Percentiles rank a stretch among this genome's conserved stretches.
Evolutionary conservation across 2,329 filamentous ascomycete genomes (phyloP).

Genomic region (Talaromyces sp.): DNA sequence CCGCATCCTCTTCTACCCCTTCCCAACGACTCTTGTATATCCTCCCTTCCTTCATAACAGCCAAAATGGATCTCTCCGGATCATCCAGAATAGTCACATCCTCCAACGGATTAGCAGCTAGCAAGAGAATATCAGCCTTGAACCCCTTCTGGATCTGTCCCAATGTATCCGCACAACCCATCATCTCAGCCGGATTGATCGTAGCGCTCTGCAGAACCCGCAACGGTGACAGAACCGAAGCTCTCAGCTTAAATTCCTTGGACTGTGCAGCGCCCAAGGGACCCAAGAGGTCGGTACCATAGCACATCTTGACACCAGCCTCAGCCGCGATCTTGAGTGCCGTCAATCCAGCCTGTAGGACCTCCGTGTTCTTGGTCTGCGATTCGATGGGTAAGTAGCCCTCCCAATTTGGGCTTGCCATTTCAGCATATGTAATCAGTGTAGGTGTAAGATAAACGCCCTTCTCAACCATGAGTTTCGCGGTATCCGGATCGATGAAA

Average conservation of each 20-base stretch:
- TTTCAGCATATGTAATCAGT: slow-evolving; percentile 51
- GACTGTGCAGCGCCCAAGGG: slow-evolving; percentile 50
- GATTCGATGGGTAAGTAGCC: slow-evolving; percentile 32
- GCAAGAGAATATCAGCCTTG: slow-evolving; percentile 52
- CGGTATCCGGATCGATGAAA: slow-evolving; percentile 43
- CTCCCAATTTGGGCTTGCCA: slow-evolving; percentile 41
- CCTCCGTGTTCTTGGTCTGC: slow-evolving; percentile 51
- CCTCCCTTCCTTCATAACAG: slow-evolving; percentile 55
- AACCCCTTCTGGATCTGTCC: slow-evolving; percentile 53
- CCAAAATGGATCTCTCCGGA: slow-evolving; percentile 9
- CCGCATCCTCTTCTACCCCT: not conserved
- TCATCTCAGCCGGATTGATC: slow-evolving; percentile 47
- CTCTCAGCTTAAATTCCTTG: slow-evolving; percentile 49
- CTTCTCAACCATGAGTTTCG: slow-evolving; percentile 50
- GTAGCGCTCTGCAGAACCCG: slow-evolving; percentile 53
- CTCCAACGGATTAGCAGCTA: slow-evolving; percentile 55
- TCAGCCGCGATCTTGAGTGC: slow-evolving; percentile 50
- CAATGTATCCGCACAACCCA: slow-evolving; percentile 26
- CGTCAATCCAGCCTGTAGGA: slow-evolving; percentile 47
- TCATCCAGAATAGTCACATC: slow-evolving; percentile 51
- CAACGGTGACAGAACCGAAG: slow-evolving; percentile 40
- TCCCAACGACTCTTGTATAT: slow-evolving; percentile 38
- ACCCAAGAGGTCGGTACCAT: slow-evolving; percentile 55
- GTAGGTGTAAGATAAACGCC: slow-evolving; percentile 54
- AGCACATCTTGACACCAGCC: slow-evolving; percentile 56